Conservation (phyloP, 164 flowering plant genomes). For the Hamamelis virginiana region DNA sequence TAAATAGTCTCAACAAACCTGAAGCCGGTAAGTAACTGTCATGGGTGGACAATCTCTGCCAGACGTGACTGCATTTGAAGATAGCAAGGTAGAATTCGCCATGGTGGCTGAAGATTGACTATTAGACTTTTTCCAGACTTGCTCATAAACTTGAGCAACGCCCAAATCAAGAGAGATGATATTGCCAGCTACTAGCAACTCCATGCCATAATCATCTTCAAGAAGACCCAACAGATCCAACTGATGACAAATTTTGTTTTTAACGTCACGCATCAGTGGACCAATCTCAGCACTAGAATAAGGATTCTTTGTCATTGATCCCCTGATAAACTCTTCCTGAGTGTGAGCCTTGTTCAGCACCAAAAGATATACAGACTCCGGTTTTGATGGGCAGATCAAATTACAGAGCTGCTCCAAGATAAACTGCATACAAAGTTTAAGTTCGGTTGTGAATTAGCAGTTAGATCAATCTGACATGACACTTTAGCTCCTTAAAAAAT, state of each 20-base stretch:
- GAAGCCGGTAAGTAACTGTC: slow-evolving; percentile 96
- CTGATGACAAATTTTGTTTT: slow-evolving; percentile 95
- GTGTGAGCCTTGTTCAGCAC: slow-evolving; percentile 96
- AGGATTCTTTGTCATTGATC: slow-evolving; percentile 99
- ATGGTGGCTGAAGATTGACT: slow-evolving; percentile 54
- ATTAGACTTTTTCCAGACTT: slow-evolving; percentile 93
- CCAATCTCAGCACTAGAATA: slow-evolving; percentile 98
- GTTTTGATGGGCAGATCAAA: slow-evolving; percentile 94
- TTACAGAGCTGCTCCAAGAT: slow-evolving; percentile 98
- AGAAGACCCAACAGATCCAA: slow-evolving; percentile 87
- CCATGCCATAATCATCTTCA: slow-evolving; percentile 99
- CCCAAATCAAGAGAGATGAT: slow-evolving; percentile 96
- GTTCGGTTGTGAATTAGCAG: neutral
- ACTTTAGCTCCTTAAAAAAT: neutral
- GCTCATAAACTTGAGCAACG: slow-evolving; percentile 95
- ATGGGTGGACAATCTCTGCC: slow-evolving; percentile 83
- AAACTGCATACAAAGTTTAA: slow-evolving; percentile 56
- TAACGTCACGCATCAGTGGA: slow-evolving; percentile 97
- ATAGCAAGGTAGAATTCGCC: slow-evolving; percentile 43
- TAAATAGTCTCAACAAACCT: slow-evolving; percentile 51
- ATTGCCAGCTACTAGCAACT: slow-evolving; percentile 95
- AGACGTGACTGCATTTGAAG: slow-evolving; percentile 52
- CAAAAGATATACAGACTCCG: slow-evolving; percentile 82
- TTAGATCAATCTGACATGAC: neutral
- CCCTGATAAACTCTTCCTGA: slow-evolving; percentile 98